phyloP scores from a whole-genome alignment of 495 filamentous ascomycete species.

The Halenospora varia region DNA sequence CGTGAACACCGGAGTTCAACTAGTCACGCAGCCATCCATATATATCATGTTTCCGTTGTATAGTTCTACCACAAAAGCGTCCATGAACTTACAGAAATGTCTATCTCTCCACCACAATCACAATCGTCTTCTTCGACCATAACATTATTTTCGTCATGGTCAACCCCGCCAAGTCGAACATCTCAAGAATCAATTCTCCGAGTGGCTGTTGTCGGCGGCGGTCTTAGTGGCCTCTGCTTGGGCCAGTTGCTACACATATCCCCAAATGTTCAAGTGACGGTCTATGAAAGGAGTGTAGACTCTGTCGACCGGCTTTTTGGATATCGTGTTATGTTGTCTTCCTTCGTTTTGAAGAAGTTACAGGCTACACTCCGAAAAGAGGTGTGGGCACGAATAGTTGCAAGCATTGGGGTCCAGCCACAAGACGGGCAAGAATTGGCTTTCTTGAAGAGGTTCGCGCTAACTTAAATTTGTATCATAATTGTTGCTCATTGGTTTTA shows the following conservation, averaged over 20 bases:
- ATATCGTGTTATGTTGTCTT: constrained; percentile 22
- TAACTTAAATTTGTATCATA: not conserved
- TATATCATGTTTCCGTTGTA: not conserved
- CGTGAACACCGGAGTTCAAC: not conserved
- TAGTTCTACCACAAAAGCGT: not conserved
- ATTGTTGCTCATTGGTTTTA: not conserved
- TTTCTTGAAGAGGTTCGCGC: constrained; percentile 13
- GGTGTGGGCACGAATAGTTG: constrained; percentile 6
- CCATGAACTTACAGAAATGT: not conserved
- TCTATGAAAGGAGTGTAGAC: constrained; percentile 16
- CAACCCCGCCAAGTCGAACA: not conserved
- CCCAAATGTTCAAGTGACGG: constrained; percentile 19
- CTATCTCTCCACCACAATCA: not conserved
- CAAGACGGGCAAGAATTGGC: constrained; percentile 13
- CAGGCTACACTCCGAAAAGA: constrained; percentile 13
- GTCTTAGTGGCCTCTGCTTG: constrained; percentile 18
- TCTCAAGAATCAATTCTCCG: constrained; percentile 1
- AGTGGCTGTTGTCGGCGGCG: constrained; percentile 18
- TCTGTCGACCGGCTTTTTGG: constrained; percentile 15
- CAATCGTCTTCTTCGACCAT: constrained; percentile 1
- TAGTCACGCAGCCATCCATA: not conserved
- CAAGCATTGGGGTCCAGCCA: constrained; percentile 18
- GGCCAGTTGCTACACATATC: constrained; percentile 16
- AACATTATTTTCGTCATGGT: constrained; percentile 10
- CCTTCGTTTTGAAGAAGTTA: constrained; percentile 13